Evolutionary conservation across 1,284 basidiomycete genomes (phyloP).

Genomic region (Rhodotorula sp.): DNA sequence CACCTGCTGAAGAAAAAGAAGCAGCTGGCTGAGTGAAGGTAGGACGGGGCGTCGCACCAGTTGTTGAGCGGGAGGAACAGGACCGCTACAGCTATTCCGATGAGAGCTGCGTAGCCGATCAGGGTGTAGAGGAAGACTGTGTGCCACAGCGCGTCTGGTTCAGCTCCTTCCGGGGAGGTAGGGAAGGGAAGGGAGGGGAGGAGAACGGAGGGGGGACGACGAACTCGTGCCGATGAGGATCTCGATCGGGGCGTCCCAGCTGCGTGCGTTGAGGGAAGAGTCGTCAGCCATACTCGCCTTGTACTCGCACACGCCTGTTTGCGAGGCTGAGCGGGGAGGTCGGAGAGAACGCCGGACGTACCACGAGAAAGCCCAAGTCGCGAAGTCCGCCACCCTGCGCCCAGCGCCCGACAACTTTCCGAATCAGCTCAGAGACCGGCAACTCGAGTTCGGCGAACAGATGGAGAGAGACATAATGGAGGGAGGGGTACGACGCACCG

Average conservation of each 20-base stretch:
- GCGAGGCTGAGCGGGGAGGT: no score
- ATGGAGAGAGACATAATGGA: constrained; percentile 67
- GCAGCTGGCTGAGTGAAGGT: no score
- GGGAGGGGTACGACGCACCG: neutral
- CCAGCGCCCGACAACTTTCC: no score
- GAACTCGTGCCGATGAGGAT: constrained; percentile 60
- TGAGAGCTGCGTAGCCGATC: constrained; percentile 66
- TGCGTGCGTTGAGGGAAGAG: neutral
- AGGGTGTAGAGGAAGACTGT: constrained; percentile 73
- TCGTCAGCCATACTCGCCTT: constrained; percentile 12
- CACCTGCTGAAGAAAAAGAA: no score
- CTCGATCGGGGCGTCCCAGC: constrained; percentile 77
- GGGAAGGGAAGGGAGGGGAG: neutral
- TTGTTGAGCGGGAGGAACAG: constrained; percentile 85
- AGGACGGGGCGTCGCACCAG: constrained; percentile 46
- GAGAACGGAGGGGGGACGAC: neutral
- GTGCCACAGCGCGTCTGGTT: no score
- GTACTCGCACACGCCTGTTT: constrained; percentile 18
- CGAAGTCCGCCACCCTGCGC: constrained; percentile 32
- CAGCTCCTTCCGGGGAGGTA: no score
- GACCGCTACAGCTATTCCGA: constrained; percentile 76
- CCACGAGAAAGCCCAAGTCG: constrained; percentile 38
- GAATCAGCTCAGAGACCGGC: no score
- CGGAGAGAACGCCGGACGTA: no score
- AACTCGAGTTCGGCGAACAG: no score